phyloP scores from a whole-genome alignment of 148 eudicot species.

The Rhododendron griersonianum region DNA sequence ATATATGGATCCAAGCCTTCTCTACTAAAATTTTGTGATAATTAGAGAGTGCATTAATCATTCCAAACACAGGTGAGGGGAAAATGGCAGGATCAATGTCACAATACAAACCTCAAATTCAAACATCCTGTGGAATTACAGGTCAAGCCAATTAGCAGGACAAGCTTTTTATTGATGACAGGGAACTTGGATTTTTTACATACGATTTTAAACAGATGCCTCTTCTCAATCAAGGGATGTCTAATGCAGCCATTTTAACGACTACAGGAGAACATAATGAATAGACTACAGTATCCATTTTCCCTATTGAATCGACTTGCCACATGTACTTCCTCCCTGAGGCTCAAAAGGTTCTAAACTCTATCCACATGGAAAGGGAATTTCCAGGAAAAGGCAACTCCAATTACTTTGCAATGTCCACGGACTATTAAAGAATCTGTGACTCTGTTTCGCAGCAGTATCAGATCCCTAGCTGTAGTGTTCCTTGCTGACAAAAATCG shows the following conservation, averaged over 20 bases:
- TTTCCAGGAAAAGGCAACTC: no score
- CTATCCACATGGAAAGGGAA: no score
- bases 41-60: background rate
- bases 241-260: background rate
- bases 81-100: background rate
- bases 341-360: background rate
- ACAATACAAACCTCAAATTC: background rate
- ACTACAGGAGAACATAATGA: background rate
- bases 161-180: background rate
- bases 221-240: slow-evolving; percentile 1
- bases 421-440: no score
- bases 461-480: background rate
- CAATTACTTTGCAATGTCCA: no score
- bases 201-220: background rate
- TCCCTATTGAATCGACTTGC: background rate
- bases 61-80: background rate
- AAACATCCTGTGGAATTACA: background rate
- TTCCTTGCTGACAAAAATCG: background rate
- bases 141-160: background rate
- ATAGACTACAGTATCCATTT: no score
- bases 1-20: background rate
- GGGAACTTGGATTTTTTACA: background rate
- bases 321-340: background rate
- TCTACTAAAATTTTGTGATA: background rate
- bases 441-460: background rate